Evolutionary conservation across 305 asterid species (phyloP).

Genomic region (Euphrasia arctica): DNA sequence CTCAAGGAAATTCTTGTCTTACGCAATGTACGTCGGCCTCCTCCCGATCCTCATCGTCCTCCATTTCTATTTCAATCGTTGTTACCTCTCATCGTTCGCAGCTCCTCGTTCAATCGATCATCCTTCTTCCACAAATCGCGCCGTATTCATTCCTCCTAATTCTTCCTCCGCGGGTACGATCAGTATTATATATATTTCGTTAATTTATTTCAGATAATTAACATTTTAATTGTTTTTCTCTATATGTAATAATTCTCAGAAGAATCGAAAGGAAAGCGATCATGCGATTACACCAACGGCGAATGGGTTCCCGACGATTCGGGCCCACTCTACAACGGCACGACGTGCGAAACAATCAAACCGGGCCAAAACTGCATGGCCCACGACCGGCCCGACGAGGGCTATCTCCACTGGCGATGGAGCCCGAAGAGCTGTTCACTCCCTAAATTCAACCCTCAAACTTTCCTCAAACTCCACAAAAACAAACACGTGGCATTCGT

Average conservation of each 20-base stretch:
- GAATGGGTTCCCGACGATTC: constrained; percentile 45
- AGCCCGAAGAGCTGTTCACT: constrained; percentile 50
- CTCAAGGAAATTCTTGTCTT: too few relatives aligned
- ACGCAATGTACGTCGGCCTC: too few relatives aligned
- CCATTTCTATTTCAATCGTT: too few relatives aligned
- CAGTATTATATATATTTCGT: too few relatives aligned
- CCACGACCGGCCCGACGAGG: constrained; percentile 63
- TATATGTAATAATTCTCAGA: background rate
- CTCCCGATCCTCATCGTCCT: too few relatives aligned
- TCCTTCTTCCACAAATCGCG: too few relatives aligned
- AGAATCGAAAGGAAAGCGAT: background rate
- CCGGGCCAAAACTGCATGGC: constrained; percentile 65
- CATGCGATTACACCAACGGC: constrained; percentile 66
- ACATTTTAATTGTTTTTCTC: too few relatives aligned
- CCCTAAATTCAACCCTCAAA: constrained; percentile 54
- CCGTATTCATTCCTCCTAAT: too few relatives aligned
- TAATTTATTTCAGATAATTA: too few relatives aligned
- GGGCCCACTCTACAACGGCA: constrained; percentile 62
- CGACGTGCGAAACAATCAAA: constrained; percentile 64
- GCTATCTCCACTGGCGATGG: constrained; percentile 75
- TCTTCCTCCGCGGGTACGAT: too few relatives aligned
- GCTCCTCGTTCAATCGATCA: too few relatives aligned
- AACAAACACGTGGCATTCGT: constrained; percentile 76
- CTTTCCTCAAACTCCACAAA: constrained; percentile 43
- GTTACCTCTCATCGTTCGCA: too few relatives aligned